Base-by-base conservation (phyloP, 257 asterid species). In the Mitragyna speciosa region DNA sequence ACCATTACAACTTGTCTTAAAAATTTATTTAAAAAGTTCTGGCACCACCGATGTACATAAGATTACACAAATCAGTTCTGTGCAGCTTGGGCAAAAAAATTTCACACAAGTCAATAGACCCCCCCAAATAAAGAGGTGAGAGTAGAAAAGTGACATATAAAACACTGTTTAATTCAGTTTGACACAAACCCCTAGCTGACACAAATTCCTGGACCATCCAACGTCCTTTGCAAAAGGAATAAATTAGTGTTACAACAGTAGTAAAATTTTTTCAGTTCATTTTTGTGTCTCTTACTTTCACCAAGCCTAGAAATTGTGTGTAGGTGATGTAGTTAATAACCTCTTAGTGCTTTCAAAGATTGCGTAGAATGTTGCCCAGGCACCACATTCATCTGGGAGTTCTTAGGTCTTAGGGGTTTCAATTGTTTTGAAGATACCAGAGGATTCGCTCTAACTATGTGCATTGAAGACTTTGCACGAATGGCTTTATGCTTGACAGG, bases 341-440 rank as follows among this genome's bases (percentile, higher is more conserved):
- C 92, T 85, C 81, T 56, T 68, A 52, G 80, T 36, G 72, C 78
- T 26, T 77, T 87, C 41, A 51, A 22, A 11, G 70, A 56, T 14
- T 39, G 56, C 5, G n/a, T 20, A 2, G 8, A 14, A 69, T 81
- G 83, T 30, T 51, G 86, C 36, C 12, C 79, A 78, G 28, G 73
- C 83, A 67, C 81, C 63, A n/a, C 64, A 75, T n/a, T 45, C 65
- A 66, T 59, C 51, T 73, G 79, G 72, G 58, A 16, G 68, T 80
- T 83, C 77, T 84, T 82, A 72, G n/a, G 79, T 78, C 78, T 82
- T 78, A 30, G 82, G 51, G 85, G 78, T 76, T 84, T 89, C 56
- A 75, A 70, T 39, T 75, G 78, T 48, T 39, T 54, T 5, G 76
- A 76, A 74, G 84, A 70, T 54, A 69, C 83, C 24, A 79, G 64